Percentiles rank a stretch among this genome's conserved stretches.
Evolutionary conservation across 179 eudicot genomes (phyloP).

Genomic region (Dionaea muscipula): DNA sequence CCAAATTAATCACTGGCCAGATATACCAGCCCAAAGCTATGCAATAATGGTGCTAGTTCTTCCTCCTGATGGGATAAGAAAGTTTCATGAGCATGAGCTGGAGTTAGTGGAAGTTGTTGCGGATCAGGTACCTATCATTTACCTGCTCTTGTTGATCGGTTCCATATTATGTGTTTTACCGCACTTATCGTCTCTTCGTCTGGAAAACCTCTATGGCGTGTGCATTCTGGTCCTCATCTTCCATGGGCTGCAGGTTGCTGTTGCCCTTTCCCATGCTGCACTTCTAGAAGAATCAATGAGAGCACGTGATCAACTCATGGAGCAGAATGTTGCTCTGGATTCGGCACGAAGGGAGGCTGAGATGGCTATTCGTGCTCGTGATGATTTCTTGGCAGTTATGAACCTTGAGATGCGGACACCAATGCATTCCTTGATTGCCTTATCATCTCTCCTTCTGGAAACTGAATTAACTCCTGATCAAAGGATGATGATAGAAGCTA

Average conservation of each 20-base stretch:
- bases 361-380: conserved; percentile 74
- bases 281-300: conserved; percentile 81
- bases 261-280: conserved; percentile 84
- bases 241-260: conserved; percentile 51
- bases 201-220: too few species aligned
- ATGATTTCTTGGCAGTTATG: conserved; percentile 82
- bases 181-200: too few species aligned
- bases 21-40: conserved; percentile 28
- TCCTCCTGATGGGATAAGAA: conserved; percentile 28
- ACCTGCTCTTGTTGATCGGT: background rate
- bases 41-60: conserved; percentile 51
- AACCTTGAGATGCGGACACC: conserved; percentile 95
- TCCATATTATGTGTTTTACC: background rate
- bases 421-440: conserved; percentile 72
- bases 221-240: background rate
- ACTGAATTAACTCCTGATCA: conserved; percentile 76
- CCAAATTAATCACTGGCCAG: conserved; percentile 33
- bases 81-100: conserved; percentile 42
- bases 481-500: conserved; percentile 69
- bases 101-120: conserved; percentile 55
- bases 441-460: conserved; percentile 69
- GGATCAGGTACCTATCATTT: conserved; percentile 24
- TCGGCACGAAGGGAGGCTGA: conserved; percentile 76
- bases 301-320: conserved; percentile 74
- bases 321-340: conserved; percentile 72